Evolutionary conservation across 176 grass and related monocot species (phyloP).

Genomic region (Ananas comosus): DNA sequence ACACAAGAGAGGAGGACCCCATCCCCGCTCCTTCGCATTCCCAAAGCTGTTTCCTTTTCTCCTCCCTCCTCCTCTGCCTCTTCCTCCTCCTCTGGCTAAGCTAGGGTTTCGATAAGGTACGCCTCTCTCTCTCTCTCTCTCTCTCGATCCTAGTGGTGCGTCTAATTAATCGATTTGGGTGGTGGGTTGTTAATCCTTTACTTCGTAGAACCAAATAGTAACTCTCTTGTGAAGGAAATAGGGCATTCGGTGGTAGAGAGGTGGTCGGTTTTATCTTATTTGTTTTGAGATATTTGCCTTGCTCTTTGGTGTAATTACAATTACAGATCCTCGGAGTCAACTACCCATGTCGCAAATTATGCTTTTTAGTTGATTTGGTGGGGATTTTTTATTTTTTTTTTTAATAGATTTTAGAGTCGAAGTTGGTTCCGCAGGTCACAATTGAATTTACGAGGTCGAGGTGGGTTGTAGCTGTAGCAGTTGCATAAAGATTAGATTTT

Average conservation of each 20-base stretch:
- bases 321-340: not conserved
- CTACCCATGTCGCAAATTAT: not conserved
- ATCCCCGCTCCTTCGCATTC: not conserved
- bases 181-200: no score
- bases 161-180: not conserved
- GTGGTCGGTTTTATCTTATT: no score
- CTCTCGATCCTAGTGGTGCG: not conserved
- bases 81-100: not conserved
- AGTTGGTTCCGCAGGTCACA: not conserved
- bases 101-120: conserved; percentile 6
- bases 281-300: no score
- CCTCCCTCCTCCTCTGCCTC: not conserved
- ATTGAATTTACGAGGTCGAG: not conserved
- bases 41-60: not conserved
- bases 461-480: no score
- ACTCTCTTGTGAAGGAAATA: no score
- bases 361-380: not conserved
- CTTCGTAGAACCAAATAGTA: no score
- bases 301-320: not conserved
- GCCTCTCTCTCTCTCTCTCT: not conserved
- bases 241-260: no score
- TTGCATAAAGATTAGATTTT: not conserved
- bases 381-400: not conserved
- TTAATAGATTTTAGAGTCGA: not conserved
- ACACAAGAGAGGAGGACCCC: not conserved